Percentiles rank a stretch among this genome's conserved stretches.
These are phyloP conservation scores for Colletotrichum limetticola DNA, from an alignment of 2,329 filamentous ascomycete genomes.

Conservation along the genomic window DNA sequence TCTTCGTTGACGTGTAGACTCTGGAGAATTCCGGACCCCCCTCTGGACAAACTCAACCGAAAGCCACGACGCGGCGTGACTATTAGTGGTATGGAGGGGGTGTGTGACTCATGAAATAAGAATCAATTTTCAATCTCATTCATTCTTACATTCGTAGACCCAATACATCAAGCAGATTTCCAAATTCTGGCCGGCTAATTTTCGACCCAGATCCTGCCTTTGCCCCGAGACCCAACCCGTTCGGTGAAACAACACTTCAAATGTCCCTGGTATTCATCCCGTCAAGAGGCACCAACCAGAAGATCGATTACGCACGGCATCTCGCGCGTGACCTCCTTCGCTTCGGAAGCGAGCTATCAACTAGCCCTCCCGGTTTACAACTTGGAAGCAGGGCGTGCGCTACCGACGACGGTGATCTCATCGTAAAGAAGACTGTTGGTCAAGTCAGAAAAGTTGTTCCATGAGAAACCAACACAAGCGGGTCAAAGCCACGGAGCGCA, in stretches of 20 bases:
- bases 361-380: conserved; percentile 53
- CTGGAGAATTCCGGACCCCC: neutral
- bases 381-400: conserved; percentile 70
- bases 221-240: neutral
- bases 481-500: conserved; percentile 21
- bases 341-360: neutral
- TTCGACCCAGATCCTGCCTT: neutral
- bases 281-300: neutral
- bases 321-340: neutral
- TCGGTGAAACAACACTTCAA: conserved; percentile 1
- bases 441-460: neutral
- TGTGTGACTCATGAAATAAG: neutral
- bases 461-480: neutral
- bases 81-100: neutral
- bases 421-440: conserved; percentile 79
- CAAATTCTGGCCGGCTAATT: neutral
- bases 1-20: neutral
- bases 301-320: neutral
- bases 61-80: neutral
- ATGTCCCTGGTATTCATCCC: neutral
- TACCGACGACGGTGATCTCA: conserved; percentile 82
- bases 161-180: neutral
- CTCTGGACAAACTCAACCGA: neutral
- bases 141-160: neutral
- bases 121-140: neutral